Percentiles rank a stretch among this genome's conserved stretches.
phyloP scores from a whole-genome alignment of 331 rosid genomes.

The Acacia concinna region DNA sequence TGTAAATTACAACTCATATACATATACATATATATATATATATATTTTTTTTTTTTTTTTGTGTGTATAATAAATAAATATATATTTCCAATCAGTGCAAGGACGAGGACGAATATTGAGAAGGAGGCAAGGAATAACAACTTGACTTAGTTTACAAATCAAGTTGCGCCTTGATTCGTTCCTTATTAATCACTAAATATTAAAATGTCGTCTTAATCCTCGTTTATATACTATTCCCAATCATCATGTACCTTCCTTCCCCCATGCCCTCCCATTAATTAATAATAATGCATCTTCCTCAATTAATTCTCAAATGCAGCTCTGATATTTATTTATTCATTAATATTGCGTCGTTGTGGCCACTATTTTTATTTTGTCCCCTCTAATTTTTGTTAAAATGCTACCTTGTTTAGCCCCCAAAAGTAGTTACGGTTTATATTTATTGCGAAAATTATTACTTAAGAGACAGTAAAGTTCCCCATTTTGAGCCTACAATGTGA shows the following conservation, averaged over 20 bases:
- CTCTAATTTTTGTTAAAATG: too few species aligned
- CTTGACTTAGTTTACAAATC: slow-evolving; percentile 36
- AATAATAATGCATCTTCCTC: background rate
- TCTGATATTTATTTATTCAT: background rate
- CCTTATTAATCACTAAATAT: slow-evolving; percentile 7
- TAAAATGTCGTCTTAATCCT: slow-evolving; percentile 24
- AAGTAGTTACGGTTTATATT: too few species aligned
- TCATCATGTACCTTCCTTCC: background rate
- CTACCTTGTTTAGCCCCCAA: too few species aligned
- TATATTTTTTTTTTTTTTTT: too few species aligned
- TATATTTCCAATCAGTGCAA: background rate
- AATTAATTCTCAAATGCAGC: too few species aligned
- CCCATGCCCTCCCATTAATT: background rate
- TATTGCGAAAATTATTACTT: too few species aligned
- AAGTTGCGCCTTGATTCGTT: slow-evolving; percentile 34
- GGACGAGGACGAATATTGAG: slow-evolving; percentile 17
- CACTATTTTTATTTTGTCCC: too few species aligned
- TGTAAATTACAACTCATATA: slow-evolving; percentile 10
- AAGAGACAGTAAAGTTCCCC: too few species aligned
- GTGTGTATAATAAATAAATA: background rate
- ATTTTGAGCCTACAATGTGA: too few species aligned
- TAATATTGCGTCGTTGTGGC: too few species aligned
- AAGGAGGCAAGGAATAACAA: slow-evolving; percentile 39
- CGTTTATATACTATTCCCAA: background rate
- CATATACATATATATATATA: too few species aligned